These are phyloP conservation scores for Tolypocladium paradoxum DNA, from an alignment of 2,329 filamentous ascomycete species.

Conservation along the genomic window DNA sequence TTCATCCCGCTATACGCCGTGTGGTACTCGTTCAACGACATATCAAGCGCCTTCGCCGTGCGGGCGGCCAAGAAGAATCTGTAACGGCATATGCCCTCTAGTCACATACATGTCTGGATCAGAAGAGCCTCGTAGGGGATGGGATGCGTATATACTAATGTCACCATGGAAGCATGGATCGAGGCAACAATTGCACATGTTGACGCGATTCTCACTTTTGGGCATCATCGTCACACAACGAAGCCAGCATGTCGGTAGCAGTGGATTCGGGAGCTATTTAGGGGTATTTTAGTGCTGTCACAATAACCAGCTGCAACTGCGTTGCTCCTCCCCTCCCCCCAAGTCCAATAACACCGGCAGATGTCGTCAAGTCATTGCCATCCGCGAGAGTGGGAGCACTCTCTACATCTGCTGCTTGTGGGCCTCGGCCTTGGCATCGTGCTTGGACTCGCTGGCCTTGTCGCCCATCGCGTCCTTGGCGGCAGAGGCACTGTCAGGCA, in stretches of 20 bases:
- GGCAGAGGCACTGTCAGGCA: slow-evolving; percentile 27
- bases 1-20: slow-evolving; percentile 50
- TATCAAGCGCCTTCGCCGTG: slow-evolving; percentile 38
- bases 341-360: not conserved
- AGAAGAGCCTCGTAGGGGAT: not conserved
- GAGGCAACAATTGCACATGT: not conserved
- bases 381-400: not conserved
- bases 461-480: slow-evolving; percentile 37
- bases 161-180: not conserved
- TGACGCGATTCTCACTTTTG: not conserved
- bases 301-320: not conserved
- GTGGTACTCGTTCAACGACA: slow-evolving; percentile 43
- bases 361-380: not conserved
- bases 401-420: slow-evolving; percentile 31
- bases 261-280: slow-evolving; percentile 4
- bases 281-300: slow-evolving; percentile 4
- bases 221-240: too few species aligned
- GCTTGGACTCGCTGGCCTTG: slow-evolving; percentile 31
- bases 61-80: slow-evolving; percentile 19
- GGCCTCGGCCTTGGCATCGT: slow-evolving; percentile 27
- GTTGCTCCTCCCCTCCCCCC: not conserved
- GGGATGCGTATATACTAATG: not conserved
- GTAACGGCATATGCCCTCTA: slow-evolving; percentile 3
- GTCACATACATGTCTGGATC: not conserved
- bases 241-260: not conserved